phyloP scores from a whole-genome alignment of 2,329 filamentous ascomycete genomes.

The Sclerotinia trifoliorum region DNA sequence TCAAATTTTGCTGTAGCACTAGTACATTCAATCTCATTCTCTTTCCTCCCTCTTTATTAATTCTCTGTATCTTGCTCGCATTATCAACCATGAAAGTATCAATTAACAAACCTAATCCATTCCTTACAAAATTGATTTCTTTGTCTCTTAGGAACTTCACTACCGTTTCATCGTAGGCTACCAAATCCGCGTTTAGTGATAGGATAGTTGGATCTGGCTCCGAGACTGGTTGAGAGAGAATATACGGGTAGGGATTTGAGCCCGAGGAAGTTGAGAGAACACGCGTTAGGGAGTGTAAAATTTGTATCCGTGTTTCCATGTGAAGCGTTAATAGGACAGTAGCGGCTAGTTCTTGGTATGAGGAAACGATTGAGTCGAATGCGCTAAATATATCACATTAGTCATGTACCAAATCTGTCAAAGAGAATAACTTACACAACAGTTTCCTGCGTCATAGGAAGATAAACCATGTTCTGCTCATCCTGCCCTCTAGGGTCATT shows the following conservation, averaged over 20 bases:
- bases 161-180: constrained; percentile 83
- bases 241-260: constrained; percentile 52
- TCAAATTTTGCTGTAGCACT: constrained; percentile 93
- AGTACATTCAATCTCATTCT: constrained; percentile 92
- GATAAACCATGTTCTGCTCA: constrained; percentile 68
- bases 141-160: constrained; percentile 67
- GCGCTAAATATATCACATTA: constrained; percentile 48
- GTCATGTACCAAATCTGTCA: neutral
- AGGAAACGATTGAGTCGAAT: constrained; percentile 83
- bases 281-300: constrained; percentile 72
- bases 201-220: constrained; percentile 79
- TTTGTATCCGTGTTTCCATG: constrained; percentile 81
- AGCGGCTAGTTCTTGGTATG: constrained; percentile 76
- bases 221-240: constrained; percentile 68
- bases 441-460: constrained; percentile 85
- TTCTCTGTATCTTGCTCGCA: constrained; percentile 67
- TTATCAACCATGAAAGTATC: constrained; percentile 76
- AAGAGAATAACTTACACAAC: constrained; percentile 60
- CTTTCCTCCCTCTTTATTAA: constrained; percentile 82
- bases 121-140: constrained; percentile 74
- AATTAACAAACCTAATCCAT: constrained; percentile 73
- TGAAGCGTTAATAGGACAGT: constrained; percentile 83
- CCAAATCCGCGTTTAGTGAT: constrained; percentile 77
- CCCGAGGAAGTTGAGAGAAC: constrained; percentile 57
- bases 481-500: constrained; percentile 61